Evolutionary conservation across 192 early-diverging fungal species (phyloP), one percentile per base, ranked within the genome.

Genomic region (Kickxella alabastrina): DNA sequence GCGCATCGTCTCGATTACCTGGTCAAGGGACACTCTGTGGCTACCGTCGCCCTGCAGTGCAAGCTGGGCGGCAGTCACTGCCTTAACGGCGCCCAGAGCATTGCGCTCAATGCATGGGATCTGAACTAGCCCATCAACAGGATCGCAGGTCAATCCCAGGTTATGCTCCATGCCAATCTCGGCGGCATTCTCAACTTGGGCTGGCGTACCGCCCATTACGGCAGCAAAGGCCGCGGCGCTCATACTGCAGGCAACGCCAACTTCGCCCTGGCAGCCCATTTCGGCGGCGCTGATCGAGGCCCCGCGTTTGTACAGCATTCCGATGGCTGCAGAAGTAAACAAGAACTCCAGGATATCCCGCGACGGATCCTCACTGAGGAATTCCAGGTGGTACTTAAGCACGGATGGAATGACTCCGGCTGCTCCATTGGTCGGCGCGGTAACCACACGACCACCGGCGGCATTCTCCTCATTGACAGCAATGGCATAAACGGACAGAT

Each of bases 41-140:
- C 77, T 77, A 17, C 95, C 92, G 52, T 93, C 90, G n/a, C 92
- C 92, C 52, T 95, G 92, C 35, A 97, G 76, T 5, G 95, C 92
- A 56, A 97, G 74, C 66, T 97, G 95, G 2, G 95, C 90, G 13
- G 95, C 95, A 6, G 92, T 91, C 47, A 97, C 85, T 18, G 95
- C 92, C 78, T 97, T 97, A 40, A 97, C 92, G 1, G 92, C 92
- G 0, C 88, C 95, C 2, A 97, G 49, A 0, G 95, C 92, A 51
- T 97, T 97, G 28, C 95, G 79, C 56, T 97, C 95, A 46, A 97
- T 95, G 58, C 95, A 97, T 19, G 95, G 95, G 52, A 97, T 92
- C 65, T 92, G 88, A 10, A 97, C 95, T 29, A 97, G 69, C 4
- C 95, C 95, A 56, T 83, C 83, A 46, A 93, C 87, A 0, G 95